phyloP scores from a whole-genome alignment of 208 protist species.

The Trichomonas gallinae region DNA sequence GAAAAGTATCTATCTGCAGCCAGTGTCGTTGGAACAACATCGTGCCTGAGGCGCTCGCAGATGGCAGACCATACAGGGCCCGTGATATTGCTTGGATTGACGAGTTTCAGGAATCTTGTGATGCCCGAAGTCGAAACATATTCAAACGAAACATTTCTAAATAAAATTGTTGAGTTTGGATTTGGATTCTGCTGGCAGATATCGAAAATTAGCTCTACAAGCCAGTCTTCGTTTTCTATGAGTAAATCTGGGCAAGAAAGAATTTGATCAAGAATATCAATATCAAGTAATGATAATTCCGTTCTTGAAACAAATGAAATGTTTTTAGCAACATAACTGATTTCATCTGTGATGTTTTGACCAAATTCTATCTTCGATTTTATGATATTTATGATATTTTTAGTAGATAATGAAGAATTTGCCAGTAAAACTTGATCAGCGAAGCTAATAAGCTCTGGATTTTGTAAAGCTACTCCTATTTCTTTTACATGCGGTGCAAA shows the following conservation, averaged over 20 bases:
- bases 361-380: neutral
- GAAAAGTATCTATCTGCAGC: neutral
- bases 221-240: neutral
- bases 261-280: neutral
- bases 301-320: neutral
- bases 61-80: neutral
- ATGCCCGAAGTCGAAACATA: neutral
- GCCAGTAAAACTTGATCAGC: neutral
- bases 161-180: neutral
- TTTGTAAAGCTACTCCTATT: neutral
- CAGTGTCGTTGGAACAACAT: neutral
- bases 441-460: neutral
- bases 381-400: neutral
- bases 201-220: neutral
- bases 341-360: neutral
- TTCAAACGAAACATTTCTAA: neutral
- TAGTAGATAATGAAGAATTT: neutral
- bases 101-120: neutral
- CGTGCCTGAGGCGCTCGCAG: neutral
- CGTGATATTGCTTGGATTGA: neutral
- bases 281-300: neutral
- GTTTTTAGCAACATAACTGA: neutral
- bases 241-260: neutral
- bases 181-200: neutral
- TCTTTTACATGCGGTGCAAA: neutral